Evolutionary conservation across 2,329 filamentous ascomycete species (phyloP), one percentile per base, ranked within the genome.

Genomic region (Colletotrichum trifolii): DNA sequence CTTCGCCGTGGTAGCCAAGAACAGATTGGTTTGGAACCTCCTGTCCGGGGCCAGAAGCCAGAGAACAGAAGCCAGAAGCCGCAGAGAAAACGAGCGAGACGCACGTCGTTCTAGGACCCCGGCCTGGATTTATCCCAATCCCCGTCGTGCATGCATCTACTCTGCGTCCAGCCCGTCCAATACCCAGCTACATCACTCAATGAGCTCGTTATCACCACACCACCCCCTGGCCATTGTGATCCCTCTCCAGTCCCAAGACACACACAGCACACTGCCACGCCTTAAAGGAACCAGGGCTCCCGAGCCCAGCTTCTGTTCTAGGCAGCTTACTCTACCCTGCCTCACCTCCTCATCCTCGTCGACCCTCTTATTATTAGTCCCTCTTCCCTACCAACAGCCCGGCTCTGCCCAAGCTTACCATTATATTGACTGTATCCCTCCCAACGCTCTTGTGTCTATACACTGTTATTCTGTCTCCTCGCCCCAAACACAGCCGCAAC

Each of bases 271-370:
- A n/a, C 64, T 46, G 49, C 64, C 54, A 50, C 60, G 64, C 54
- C 60, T 66, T 58, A 66, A 64, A 66, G 60, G 60, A 59, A 64
- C 60, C 64, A 49, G 60, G 62, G 45, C 64, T 58, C 64, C 64
- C 60, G 60, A 66, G 35, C 54, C 60, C 60, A 60, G 49, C 60
- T 64, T 60, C 54, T 50, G 48, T 50, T 64, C 45, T 50, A n/a
- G 40, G 38, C 60, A 48, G 17, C 25, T 48, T 54, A 38, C n/a
- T 42, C 34, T 65, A 55, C 54, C 42, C 54, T 42, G 34, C 25
- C 25, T 25, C 25, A 25, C 25, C 40, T 53, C 43, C 60, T 64
- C 36, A 49, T 43, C 40, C 47, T 50, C 58, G 43, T 64, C 60
- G 35, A 17, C 43, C 59, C 52, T 48, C n/a, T 49, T 45, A 35